These are phyloP conservation scores for Eucalyptus caleyi DNA, from an alignment of 345 rosid genomes.

Conservation along the genomic window DNA sequence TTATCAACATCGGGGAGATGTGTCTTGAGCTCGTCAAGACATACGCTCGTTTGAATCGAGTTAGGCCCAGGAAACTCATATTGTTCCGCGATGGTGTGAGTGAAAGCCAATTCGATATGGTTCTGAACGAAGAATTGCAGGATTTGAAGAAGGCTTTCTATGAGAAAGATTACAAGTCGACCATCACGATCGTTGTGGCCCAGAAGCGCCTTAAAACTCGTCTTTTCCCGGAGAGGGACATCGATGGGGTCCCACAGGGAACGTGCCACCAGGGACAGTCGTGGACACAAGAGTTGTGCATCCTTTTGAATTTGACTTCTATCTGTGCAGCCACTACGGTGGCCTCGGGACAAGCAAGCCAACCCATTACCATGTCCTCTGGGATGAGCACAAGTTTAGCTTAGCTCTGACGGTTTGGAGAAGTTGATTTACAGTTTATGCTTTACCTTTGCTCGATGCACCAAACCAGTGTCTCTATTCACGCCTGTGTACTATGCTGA, in stretches of 20 bases:
- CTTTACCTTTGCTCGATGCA: constrained; percentile 75
- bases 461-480: constrained; percentile 62
- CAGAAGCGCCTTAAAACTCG: constrained; percentile 78
- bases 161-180: constrained; percentile 28
- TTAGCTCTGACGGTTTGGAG: constrained; percentile 52
- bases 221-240: constrained; percentile 24
- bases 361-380: constrained; percentile 56
- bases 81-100: constrained; percentile 88
- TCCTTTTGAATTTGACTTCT: constrained; percentile 71
- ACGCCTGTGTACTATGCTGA: constrained; percentile 82
- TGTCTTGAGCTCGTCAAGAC: not conserved
- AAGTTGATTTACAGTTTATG: constrained; percentile 64
- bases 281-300: constrained; percentile 64
- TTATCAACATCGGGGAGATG: too few species aligned
- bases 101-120: constrained; percentile 87
- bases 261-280: constrained; percentile 66
- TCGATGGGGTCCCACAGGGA: constrained; percentile 32
- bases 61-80: constrained; percentile 49
- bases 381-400: constrained; percentile 55
- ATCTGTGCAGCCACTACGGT: constrained; percentile 71
- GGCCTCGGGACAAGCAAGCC: constrained; percentile 86
- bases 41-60: constrained; percentile 19
- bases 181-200: constrained; percentile 57
- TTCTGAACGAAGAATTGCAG: constrained; percentile 55
- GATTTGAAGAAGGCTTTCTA: constrained; percentile 38